These are phyloP conservation scores for Solanum paucissectum DNA, from an alignment of 257 asterid genomes.

Conservation along the genomic window DNA sequence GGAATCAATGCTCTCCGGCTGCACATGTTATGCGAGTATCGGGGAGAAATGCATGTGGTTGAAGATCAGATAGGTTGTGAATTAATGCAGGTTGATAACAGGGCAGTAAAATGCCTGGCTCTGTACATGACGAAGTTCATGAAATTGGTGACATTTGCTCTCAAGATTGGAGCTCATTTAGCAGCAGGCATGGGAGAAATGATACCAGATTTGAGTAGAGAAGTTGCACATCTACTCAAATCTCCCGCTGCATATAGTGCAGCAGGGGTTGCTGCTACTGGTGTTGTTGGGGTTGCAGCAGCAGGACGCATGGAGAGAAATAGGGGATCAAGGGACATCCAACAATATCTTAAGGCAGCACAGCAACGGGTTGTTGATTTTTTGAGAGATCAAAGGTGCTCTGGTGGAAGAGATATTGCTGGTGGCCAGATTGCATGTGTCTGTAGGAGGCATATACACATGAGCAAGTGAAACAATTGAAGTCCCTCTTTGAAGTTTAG, in stretches of 20 bases:
- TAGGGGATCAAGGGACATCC: constrained; percentile 33
- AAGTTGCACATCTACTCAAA: constrained; percentile 51
- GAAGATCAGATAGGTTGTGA: constrained; percentile 80
- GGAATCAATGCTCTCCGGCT: constrained; percentile 72
- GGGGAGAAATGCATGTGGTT: constrained; percentile 77
- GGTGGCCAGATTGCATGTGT: constrained; percentile 83
- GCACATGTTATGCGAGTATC: constrained; percentile 70
- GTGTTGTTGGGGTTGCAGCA: constrained; percentile 53
- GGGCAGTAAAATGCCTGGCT: constrained; percentile 53
- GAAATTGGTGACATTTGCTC: constrained; percentile 77
- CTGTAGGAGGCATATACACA: constrained; percentile 66
- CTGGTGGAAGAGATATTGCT: constrained; percentile 66
- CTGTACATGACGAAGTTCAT: constrained; percentile 64
- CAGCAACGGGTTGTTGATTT: constrained; percentile 78
- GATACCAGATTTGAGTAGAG: constrained; percentile 86
- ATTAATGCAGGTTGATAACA: constrained; percentile 70
- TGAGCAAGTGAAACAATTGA: constrained; percentile 55
- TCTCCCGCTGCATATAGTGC: constrained; percentile 63
- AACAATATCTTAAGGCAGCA: constrained; percentile 56
- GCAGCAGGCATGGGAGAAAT: constrained; percentile 87
- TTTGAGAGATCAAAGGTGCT: constrained; percentile 52
- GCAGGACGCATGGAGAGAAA: constrained; percentile 25
- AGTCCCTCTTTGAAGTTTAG: constrained; percentile 43
- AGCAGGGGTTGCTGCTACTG: constrained; percentile 59
- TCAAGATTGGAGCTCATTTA: constrained; percentile 83